These are phyloP conservation scores for Pythium aristosporum DNA, from an alignment of 352 stramenopile species.

Conservation along the genomic window DNA sequence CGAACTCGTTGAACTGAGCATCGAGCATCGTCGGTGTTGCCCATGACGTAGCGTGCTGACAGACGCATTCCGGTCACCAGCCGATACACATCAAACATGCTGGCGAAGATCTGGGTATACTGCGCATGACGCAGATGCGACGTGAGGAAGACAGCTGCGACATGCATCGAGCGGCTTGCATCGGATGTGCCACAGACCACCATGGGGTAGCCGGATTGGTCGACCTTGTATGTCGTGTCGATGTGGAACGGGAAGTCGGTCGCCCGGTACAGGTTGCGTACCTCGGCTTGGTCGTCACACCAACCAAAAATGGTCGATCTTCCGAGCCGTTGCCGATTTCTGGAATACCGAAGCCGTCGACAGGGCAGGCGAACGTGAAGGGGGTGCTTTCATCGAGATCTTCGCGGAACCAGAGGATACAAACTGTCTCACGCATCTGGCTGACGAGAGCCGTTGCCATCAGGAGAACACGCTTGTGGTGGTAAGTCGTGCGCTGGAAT, in stretches of 20 bases:
- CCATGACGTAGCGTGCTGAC: constrained; percentile 7
- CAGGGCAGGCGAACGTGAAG: constrained; percentile 10
- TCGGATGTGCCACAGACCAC: constrained; percentile 15
- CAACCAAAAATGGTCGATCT: constrained; percentile 9
- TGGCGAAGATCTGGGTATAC: constrained; percentile 5
- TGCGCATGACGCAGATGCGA: constrained; percentile 9
- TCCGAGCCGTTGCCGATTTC: constrained; percentile 3
- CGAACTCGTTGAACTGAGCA: constrained; percentile 9
- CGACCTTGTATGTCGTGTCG: constrained; percentile 19
- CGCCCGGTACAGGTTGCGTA: background rate
- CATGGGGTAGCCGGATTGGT: constrained; percentile 12
- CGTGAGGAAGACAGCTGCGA: constrained; percentile 9
- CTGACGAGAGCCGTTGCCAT: constrained; percentile 7
- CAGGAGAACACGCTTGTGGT: constrained; percentile 8
- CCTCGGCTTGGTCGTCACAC: constrained; percentile 2
- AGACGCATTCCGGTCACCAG: constrained; percentile 3
- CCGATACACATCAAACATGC: constrained; percentile 12
- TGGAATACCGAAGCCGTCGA: constrained; percentile 5
- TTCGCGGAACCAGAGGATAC: background rate
- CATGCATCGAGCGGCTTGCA: constrained; percentile 5
- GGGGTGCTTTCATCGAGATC: constrained; percentile 11
- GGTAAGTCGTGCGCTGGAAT: background rate
- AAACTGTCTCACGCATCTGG: constrained; percentile 4
- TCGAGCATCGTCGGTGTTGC: constrained; percentile 14
- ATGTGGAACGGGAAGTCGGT: constrained; percentile 10